Evolutionary conservation across 257 asterid species (phyloP), one percentile per base, ranked within the genome.

Genomic region (Solanum clarkiae): DNA sequence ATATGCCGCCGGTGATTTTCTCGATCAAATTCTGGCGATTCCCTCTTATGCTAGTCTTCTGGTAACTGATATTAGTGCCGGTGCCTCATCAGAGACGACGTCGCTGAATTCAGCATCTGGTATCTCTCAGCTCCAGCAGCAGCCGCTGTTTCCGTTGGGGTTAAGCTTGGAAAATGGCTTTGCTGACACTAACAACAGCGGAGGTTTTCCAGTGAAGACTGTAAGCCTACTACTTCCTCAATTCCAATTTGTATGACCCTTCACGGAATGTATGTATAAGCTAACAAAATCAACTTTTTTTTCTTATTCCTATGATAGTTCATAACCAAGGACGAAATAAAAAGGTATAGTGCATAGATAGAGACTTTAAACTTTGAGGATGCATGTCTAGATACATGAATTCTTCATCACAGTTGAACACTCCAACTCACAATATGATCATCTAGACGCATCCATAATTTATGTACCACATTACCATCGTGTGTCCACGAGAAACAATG

Each of bases 1-100:
- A 8, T 92, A 90, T 91, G 62, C 92, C 11, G 40, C 91, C 32
- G 95, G 91, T 74, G 95, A 92, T 84, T 94, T 94, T 92, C 92
- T 94, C 80, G 97, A 94, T 89, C 94, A 94, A 86, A 92, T 94
- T 82, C 94, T 94, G 20, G 89, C 91, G 32, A 90, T 93, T 87
- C 92, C 95, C 86, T 81, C 94, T 29, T 93, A 91, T 86, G 85
- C 90, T 74, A 90, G 91, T 71, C 91, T 91, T 22, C 69, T 92
- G 29, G 92, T 86, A 42, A 89, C 90, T 62, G 93, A 86, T 84
- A 84, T 85, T 60, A 86, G 87, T 5, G 40, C 59, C 59, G 85
- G 88, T 84, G 83, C 92, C 14, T 89, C 92, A 69, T 84, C 92
- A 80, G 84, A 88, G 42, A 87, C 88, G 14, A 82, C 53, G 92